These are phyloP conservation scores for Leccinum truebloodii DNA, from an alignment of 768 basidiomycete genomes.

Conservation along the genomic window DNA sequence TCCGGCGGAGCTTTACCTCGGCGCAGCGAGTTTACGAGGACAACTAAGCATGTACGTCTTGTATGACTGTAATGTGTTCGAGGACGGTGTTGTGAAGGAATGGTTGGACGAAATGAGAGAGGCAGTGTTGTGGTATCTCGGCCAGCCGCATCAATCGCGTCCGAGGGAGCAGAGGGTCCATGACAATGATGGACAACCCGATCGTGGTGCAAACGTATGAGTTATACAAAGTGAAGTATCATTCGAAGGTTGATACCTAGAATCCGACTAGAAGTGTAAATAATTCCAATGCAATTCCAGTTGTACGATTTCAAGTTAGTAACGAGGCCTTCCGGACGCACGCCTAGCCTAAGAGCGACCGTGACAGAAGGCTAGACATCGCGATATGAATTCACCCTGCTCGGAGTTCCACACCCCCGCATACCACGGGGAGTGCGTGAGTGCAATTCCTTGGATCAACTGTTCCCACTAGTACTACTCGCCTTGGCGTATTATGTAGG, in stretches of 20 bases:
- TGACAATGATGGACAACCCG: too few species aligned
- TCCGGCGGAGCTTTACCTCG: conserved; percentile 46
- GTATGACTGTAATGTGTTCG: conserved; percentile 51
- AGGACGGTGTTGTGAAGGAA: conserved; percentile 41
- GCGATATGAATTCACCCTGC: too few species aligned
- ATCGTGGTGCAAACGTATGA: too few species aligned
- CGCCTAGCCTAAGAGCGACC: too few species aligned
- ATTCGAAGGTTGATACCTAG: background rate
- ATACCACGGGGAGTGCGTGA: too few species aligned
- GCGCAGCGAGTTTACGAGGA: conserved; percentile 37
- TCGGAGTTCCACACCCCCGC: too few species aligned
- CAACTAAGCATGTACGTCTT: conserved; percentile 36
- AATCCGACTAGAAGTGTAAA: background rate
- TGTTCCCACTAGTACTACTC: too few species aligned
- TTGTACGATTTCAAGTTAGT: background rate
- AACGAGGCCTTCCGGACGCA: background rate
- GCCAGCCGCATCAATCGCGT: background rate
- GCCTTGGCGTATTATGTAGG: too few species aligned
- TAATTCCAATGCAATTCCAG: background rate
- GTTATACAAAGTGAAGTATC: background rate
- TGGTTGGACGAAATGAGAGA: conserved; percentile 47
- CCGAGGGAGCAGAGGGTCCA: too few species aligned
- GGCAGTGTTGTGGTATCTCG: background rate
- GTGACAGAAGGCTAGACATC: too few species aligned
- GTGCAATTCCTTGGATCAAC: too few species aligned